Conservation (phyloP, 2,329 filamentous ascomycete genomes). For the Macrophomina pseudophaseolina region DNA sequence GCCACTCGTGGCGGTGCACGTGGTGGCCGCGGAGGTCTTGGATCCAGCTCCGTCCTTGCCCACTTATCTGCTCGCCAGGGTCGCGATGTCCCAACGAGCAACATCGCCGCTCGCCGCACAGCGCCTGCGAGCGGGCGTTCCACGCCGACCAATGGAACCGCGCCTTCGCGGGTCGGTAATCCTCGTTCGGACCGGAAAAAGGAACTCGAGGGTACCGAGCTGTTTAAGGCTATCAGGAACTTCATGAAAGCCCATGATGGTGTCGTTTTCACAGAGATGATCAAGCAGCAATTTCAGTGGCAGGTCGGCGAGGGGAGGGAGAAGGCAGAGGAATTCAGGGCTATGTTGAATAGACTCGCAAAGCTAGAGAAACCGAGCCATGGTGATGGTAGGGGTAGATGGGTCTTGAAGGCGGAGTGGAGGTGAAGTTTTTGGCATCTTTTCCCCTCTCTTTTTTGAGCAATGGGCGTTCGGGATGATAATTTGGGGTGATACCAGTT, state of each 20-base stretch:
- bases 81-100: slow-evolving; percentile 27
- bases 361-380: slow-evolving; percentile 79
- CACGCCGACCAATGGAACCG: neutral
- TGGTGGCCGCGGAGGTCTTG: slow-evolving; percentile 43
- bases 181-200: slow-evolving; percentile 34
- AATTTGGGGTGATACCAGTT: no score
- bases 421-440: slow-evolving; percentile 19
- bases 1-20: slow-evolving; percentile 43
- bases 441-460: no score
- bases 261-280: slow-evolving; percentile 77
- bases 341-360: slow-evolving; percentile 69
- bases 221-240: slow-evolving; percentile 67
- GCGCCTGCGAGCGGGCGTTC: slow-evolving; percentile 21
- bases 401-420: slow-evolving; percentile 66
- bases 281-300: slow-evolving; percentile 78
- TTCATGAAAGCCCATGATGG: slow-evolving; percentile 82
- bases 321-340: slow-evolving; percentile 4
- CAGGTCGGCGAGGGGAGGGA: slow-evolving; percentile 13
- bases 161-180: slow-evolving; percentile 35
- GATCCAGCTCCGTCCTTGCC: slow-evolving; percentile 49
- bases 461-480: no score
- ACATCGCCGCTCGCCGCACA: neutral
- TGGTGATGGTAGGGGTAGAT: slow-evolving; percentile 72
- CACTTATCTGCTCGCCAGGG: slow-evolving; percentile 51
- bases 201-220: slow-evolving; percentile 48